These are phyloP conservation scores for Coemansia sp. DNA, from an alignment of 192 early-diverging fungal genomes.

Conservation along the genomic window DNA sequence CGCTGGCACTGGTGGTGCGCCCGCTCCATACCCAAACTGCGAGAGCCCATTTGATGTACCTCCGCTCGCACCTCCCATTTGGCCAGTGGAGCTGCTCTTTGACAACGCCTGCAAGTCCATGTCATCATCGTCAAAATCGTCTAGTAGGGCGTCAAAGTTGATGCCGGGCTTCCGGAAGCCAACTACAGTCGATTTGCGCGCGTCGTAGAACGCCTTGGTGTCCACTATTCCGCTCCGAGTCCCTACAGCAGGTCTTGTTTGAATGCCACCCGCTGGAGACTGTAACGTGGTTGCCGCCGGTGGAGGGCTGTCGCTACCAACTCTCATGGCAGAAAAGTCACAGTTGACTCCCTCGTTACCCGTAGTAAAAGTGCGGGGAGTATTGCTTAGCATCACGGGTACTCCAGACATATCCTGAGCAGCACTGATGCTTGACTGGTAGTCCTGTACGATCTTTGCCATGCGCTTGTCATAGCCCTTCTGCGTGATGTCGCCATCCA, in stretches of 20 bases:
- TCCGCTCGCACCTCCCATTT: no score
- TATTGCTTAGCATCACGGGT: neutral
- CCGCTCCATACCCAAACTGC: constrained; percentile 23
- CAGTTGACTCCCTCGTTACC: neutral
- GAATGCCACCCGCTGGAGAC: neutral
- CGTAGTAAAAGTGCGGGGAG: neutral
- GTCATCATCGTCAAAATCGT: constrained; percentile 40
- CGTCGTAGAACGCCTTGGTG: constrained; percentile 31
- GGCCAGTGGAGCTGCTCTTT: constrained; percentile 15
- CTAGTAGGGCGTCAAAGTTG: constrained; percentile 50
- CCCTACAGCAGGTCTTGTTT: neutral
- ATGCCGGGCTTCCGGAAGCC: constrained; percentile 52
- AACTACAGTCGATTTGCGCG: constrained; percentile 45
- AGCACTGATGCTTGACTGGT: constrained; percentile 19
- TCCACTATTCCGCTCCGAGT: constrained; percentile 1
- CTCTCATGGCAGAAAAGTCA: constrained; percentile 10
- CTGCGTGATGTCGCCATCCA: constrained; percentile 72
- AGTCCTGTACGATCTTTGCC: constrained; percentile 58
- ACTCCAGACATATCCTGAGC: neutral
- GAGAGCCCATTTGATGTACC: constrained; percentile 10
- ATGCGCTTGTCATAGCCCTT: constrained; percentile 75
- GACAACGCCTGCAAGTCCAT: constrained; percentile 8
- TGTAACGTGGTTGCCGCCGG: neutral
- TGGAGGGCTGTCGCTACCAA: constrained; percentile 9
- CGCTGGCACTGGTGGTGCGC: constrained; percentile 26